Conservation (phyloP, 2,329 filamentous ascomycete species). For the Colletotrichum gloeosporioides region DNA sequence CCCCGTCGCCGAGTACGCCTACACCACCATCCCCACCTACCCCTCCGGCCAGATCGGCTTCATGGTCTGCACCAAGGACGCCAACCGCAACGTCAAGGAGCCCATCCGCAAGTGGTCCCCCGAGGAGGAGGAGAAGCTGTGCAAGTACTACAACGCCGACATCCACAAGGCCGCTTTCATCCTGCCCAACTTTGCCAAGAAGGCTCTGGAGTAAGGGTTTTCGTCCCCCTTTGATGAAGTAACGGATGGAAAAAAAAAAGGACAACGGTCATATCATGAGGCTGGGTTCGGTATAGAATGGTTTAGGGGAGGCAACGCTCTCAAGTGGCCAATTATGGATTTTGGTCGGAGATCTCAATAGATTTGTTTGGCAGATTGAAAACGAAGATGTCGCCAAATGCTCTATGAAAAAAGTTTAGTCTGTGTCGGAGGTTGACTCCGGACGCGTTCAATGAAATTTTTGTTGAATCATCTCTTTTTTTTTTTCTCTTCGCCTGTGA, state of each 20-base stretch:
- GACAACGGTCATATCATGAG: neutral
- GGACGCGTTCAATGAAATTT: neutral
- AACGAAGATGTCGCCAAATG: neutral
- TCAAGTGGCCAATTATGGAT: neutral
- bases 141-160: slow-evolving; percentile 96
- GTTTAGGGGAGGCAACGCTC: neutral
- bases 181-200: slow-evolving; percentile 90
- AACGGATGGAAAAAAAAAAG: neutral
- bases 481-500: neutral
- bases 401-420: neutral
- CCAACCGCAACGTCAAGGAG: slow-evolving; percentile 80
- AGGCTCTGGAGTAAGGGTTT: slow-evolving; percentile 63
- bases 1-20: slow-evolving; percentile 96
- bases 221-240: neutral
- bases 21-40: slow-evolving; percentile 99
- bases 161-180: slow-evolving; percentile 96
- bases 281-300: neutral
- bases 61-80: slow-evolving; percentile 99
- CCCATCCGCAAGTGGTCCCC: slow-evolving; percentile 81
- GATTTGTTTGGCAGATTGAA: neutral
- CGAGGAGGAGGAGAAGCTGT: slow-evolving; percentile 92
- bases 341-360: neutral
- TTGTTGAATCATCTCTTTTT: neutral
- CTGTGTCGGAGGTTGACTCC: neutral
- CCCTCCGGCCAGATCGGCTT: slow-evolving; percentile 99